Conservation (phyloP, 306 rosid genomes). For the Cucurbita argyrosperma region DNA sequence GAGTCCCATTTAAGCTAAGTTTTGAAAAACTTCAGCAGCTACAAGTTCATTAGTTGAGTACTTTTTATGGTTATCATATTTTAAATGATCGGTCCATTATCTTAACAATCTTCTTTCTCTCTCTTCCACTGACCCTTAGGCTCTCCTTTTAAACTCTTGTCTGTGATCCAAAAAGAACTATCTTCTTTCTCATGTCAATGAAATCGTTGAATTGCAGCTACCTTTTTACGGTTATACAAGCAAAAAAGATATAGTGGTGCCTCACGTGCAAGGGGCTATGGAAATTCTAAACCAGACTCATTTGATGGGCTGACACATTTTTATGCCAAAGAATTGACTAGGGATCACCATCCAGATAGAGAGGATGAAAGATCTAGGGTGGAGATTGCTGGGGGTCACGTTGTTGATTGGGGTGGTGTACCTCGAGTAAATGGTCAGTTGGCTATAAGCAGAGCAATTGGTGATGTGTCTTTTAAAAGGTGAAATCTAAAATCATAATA, state of each 20-base stretch:
- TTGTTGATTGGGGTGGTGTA: conserved; percentile 75
- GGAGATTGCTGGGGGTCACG: conserved; percentile 93
- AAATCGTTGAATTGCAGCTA: conserved; percentile 39
- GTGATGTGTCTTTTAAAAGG: conserved; percentile 75
- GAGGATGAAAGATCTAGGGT: conserved; percentile 77
- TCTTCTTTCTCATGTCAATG: neutral
- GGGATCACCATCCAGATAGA: conserved; percentile 91
- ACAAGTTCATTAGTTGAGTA: neutral
- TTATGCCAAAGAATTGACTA: conserved; percentile 77
- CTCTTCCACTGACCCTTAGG: neutral
- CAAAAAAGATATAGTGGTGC: conserved; percentile 47
- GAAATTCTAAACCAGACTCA: conserved; percentile 37
- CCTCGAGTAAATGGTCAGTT: conserved; percentile 83
- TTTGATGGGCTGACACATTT: conserved; percentile 43
- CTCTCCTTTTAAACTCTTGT: neutral
- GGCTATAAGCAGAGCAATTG: conserved; percentile 81
- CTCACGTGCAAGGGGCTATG: conserved; percentile 35
- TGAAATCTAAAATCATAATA: conserved; percentile 17
- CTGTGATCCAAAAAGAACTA: neutral
- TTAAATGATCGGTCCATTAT: neutral
- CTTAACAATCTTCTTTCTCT: neutral
- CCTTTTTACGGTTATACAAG: conserved; percentile 52
- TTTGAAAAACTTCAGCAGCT: neutral
- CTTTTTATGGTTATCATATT: neutral
- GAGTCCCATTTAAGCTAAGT: neutral